Base-by-base conservation (phyloP, 345 rosid species). In the Salix arbutifolia region DNA sequence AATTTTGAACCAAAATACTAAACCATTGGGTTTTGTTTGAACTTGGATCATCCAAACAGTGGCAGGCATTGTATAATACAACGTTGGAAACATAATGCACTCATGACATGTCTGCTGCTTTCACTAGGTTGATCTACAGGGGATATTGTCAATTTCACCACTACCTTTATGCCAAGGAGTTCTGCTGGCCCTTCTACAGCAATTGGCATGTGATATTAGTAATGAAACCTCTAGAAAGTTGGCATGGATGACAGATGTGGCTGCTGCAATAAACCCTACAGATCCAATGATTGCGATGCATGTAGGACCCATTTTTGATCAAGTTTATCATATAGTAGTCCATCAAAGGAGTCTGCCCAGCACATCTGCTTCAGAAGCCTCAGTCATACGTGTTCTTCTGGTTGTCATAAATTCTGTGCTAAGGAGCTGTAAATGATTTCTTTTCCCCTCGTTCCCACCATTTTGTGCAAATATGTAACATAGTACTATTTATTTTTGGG, bases 391-490 rank as follows among this genome's bases (percentile, higher is more conserved):
- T 8, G 26, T 73, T 52, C 84, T 81, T 18, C 48, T 81, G 73
- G 74, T 66, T 25, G 72, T 81, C 46, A 76, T 69, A 58, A 72
- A 76, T 38, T 73, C 80, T 13, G 75, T 81, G 66, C 58, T 73
- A 30, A 48, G 31, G 74, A 77, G 74, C 77, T 73, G 80, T 77
- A 81, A 77, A 81, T 77, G 80, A 77, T 64, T 72, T 44, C 37
- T 67, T 76, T 26, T 26, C 40, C 69, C 40, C n/a, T 26, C 67
- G 13, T 26, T n/a, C 5, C 21, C 18, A 16, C 52, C 42, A 50
- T 35, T 78, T 68, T 85, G 83, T 85, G 80, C 83, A 81, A 76
- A 65, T 74, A 80, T 83, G 78, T 71, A 76, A 77, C 74, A 68
- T 73, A 53, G 70, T 12, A 58, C 64, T 16, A 9, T 58, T 11